A percentile compares a stretch with the other conserved stretches of the same genome.
Conservation (phyloP, 129 eudicot genomes). For the Centella asiatica region DNA sequence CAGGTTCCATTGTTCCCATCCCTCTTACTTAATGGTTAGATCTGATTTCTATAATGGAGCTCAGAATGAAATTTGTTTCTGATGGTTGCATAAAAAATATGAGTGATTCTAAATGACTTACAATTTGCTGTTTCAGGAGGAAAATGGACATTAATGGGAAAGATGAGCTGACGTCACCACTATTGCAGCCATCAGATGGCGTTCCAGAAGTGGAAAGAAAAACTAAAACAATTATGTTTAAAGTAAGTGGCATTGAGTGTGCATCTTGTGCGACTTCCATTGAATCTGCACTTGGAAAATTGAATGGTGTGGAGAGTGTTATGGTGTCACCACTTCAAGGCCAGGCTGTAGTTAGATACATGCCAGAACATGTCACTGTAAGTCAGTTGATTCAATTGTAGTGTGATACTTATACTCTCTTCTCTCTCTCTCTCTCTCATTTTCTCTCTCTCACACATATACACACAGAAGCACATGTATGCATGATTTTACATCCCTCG, state of each 20-base stretch:
- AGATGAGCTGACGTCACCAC: slow-evolving; percentile 58
- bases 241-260: slow-evolving; percentile 62
- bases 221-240: slow-evolving; percentile 44
- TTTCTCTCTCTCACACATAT: too few relatives aligned
- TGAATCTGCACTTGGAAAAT: slow-evolving; percentile 56
- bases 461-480: too few relatives aligned
- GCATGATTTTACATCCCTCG: too few relatives aligned
- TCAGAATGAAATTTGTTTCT: not conserved
- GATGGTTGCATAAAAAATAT: not conserved
- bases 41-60: too few relatives aligned
- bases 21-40: too few relatives aligned
- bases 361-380: slow-evolving; percentile 60
- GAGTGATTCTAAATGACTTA: not conserved
- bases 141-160: slow-evolving; percentile 71
- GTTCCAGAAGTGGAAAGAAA: slow-evolving; percentile 31
- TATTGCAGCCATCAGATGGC: slow-evolving; percentile 44
- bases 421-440: too few relatives aligned
- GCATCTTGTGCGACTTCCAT: slow-evolving; percentile 76
- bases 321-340: slow-evolving; percentile 80
- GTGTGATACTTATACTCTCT: too few relatives aligned
- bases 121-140: slow-evolving; percentile 5
- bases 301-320: slow-evolving; percentile 63
- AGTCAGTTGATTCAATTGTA: slow-evolving; percentile 13
- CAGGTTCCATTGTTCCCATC: too few relatives aligned
- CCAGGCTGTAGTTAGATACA: slow-evolving; percentile 73